phyloP scores from a whole-genome alignment of 768 basidiomycete genomes.

The Tricholoma matsutake region DNA sequence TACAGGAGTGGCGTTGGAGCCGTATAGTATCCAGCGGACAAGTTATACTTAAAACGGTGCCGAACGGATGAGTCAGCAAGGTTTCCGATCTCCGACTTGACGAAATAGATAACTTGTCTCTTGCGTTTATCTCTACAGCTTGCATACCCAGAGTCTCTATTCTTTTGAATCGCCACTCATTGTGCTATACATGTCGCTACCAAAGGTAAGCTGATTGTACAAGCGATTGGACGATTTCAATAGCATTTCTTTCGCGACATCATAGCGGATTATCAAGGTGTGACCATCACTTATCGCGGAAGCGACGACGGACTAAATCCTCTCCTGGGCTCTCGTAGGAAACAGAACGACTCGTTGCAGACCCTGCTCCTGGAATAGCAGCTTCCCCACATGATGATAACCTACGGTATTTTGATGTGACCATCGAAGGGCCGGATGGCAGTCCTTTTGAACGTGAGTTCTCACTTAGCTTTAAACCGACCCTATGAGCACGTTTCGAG shows the following conservation, averaged over 20 bases:
- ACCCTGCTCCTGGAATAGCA: conserved; percentile 97
- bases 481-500: background rate
- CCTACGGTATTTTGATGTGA: conserved; percentile 97
- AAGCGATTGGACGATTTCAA: conserved; percentile 1
- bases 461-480: conserved; percentile 5
- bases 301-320: conserved; percentile 2
- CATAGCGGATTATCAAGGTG: conserved; percentile 52
- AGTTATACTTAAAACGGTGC: background rate
- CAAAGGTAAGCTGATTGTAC: conserved; percentile 39
- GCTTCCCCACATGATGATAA: conserved; percentile 96
- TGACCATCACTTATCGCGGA: conserved; percentile 7
- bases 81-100: conserved; percentile 6
- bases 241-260: conserved; percentile 17
- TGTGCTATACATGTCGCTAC: conserved; percentile 40
- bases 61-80: conserved; percentile 12
- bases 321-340: conserved; percentile 50
- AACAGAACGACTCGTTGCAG: conserved; percentile 93
- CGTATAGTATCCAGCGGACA: too few relatives aligned
- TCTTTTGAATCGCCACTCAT: conserved; percentile 10
- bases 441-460: conserved; percentile 83
- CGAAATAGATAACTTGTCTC: conserved; percentile 1
- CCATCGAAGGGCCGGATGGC: conserved; percentile 90
- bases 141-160: conserved; percentile 3
- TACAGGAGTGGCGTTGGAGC: too few relatives aligned
- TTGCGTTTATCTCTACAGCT: conserved; percentile 2